These are phyloP conservation scores for Phytophthora crassamura DNA, from an alignment of 352 stramenopile species.

Conservation along the genomic window DNA sequence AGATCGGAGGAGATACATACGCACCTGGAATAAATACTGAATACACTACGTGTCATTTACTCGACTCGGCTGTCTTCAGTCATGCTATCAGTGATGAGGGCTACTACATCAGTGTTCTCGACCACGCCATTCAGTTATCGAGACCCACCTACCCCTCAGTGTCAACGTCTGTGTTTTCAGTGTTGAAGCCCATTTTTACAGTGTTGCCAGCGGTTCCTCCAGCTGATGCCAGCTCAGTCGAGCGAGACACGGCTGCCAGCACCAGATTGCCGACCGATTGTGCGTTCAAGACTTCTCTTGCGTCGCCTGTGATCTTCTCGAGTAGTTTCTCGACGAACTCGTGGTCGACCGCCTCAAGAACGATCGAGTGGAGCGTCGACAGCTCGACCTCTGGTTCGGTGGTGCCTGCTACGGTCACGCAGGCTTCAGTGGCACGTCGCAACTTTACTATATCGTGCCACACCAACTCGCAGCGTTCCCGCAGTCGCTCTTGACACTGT, in stretches of 20 bases:
- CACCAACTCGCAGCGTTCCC: not conserved
- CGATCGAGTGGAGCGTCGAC: conserved; percentile 29
- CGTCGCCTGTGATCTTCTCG: not conserved
- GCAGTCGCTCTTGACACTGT: not conserved
- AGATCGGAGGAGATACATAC: too few relatives aligned
- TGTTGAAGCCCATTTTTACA: too few relatives aligned
- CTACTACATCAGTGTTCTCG: too few relatives aligned
- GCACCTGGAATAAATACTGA: too few relatives aligned
- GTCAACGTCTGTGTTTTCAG: too few relatives aligned
- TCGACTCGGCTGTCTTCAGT: too few relatives aligned
- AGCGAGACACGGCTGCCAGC: conserved; percentile 22
- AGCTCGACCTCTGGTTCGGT: conserved; percentile 29
- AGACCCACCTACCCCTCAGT: too few relatives aligned
- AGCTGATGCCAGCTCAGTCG: conserved; percentile 24
- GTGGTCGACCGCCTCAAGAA: conserved; percentile 26
- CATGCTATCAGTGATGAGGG: too few relatives aligned
- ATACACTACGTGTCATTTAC: too few relatives aligned
- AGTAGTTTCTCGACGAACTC: conserved; percentile 14
- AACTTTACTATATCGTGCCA: not conserved
- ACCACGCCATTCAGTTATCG: too few relatives aligned
- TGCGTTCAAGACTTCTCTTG: conserved; percentile 7
- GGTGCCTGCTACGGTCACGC: conserved; percentile 7
- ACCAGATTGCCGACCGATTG: conserved; percentile 26
- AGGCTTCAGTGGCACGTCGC: conserved; percentile 15
- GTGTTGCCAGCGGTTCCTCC: too few relatives aligned